A percentile compares a stretch with the other conserved stretches of the same genome.
These are phyloP conservation scores for Solanum verrucosum DNA, from an alignment of 257 asterid species.

Conservation along the genomic window DNA sequence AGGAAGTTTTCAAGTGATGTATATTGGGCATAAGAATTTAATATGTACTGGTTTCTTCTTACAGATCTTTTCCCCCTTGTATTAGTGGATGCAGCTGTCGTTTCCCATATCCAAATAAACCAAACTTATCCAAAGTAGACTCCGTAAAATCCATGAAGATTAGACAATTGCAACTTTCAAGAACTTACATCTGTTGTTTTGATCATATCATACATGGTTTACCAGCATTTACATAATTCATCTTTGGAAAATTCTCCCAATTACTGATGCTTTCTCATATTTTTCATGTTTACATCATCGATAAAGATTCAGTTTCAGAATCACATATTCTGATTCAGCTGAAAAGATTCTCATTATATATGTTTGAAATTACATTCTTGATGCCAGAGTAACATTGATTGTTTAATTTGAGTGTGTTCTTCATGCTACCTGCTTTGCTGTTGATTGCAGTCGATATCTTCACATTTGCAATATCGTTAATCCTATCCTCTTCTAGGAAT, in stretches of 20 bases:
- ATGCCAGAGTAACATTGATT: neutral
- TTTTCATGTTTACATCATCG: neutral
- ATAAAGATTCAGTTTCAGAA: neutral
- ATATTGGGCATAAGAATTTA: neutral
- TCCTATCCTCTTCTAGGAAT: constrained; percentile 22
- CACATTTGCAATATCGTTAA: neutral
- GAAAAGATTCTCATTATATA: neutral
- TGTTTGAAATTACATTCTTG: neutral
- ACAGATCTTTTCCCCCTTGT: neutral
- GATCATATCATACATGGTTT: neutral
- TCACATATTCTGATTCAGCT: neutral
- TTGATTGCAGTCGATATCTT: neutral
- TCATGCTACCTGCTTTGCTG: neutral
- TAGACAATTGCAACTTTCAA: neutral
- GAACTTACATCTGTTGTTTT: neutral
- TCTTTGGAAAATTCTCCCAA: neutral
- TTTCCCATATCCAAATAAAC: neutral
- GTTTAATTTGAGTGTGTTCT: neutral
- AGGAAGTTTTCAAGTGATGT: neutral
- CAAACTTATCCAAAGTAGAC: neutral
- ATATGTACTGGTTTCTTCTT: neutral
- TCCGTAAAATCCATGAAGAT: neutral
- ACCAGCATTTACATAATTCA: neutral
- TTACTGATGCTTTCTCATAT: neutral
- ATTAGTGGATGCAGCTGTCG: neutral